Evolutionary conservation across 306 rosid genomes (phyloP).

Genomic region (Vicia sativa): DNA sequence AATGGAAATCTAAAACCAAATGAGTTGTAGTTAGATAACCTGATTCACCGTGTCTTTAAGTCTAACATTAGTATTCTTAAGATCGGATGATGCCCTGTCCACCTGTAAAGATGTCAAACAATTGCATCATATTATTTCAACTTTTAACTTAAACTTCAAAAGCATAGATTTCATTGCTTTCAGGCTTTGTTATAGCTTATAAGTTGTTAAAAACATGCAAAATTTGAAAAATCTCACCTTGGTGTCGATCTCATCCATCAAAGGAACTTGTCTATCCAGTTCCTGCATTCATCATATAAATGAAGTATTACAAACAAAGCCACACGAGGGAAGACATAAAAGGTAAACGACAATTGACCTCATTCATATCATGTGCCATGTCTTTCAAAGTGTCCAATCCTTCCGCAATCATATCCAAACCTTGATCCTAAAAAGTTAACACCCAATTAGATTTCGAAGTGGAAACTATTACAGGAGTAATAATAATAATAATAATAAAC

Average conservation of each 20-base stretch:
- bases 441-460: conserved; percentile 30
- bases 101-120: conserved; percentile 57
- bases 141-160: conserved; percentile 16
- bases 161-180: background rate
- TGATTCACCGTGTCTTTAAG: conserved; percentile 92
- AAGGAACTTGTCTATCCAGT: conserved; percentile 94
- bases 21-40: conserved; percentile 49
- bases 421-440: conserved; percentile 78
- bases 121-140: conserved; percentile 32
- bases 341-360: conserved; percentile 58
- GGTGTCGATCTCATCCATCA: conserved; percentile 96
- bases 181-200: background rate
- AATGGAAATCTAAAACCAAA: conserved; percentile 23
- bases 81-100: conserved; percentile 91
- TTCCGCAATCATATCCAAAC: conserved; percentile 89
- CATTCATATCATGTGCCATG: conserved; percentile 98
- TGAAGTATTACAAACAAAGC: conserved; percentile 10
- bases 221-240: conserved; percentile 60
- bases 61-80: conserved; percentile 94
- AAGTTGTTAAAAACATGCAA: background rate
- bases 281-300: conserved; percentile 60
- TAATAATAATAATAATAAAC: conserved; percentile 9
- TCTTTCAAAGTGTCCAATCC: conserved; percentile 91
- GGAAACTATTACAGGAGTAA: conserved; percentile 16
- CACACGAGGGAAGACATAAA: conserved; percentile 23